A percentile compares a stretch with the other conserved stretches of the same genome.
phyloP scores from a whole-genome alignment of 768 basidiomycete species.

The Termitomyces sp. region DNA sequence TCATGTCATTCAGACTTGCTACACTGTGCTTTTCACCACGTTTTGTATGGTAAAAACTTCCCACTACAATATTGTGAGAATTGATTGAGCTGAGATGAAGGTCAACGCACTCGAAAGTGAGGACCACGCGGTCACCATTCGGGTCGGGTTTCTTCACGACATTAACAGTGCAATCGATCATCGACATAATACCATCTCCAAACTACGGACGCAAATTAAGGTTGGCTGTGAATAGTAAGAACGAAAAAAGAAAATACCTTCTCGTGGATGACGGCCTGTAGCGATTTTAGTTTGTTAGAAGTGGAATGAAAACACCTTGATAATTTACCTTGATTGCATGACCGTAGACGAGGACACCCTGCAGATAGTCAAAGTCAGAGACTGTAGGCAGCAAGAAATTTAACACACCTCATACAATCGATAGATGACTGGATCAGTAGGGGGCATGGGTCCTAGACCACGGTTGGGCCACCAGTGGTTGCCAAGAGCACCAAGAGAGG shows the following conservation, averaged over 20 bases:
- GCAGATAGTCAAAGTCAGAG: not conserved
- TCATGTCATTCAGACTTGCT: not conserved
- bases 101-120: constrained; percentile 71
- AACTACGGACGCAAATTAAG: constrained; percentile 42
- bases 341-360: constrained; percentile 75
- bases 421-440: constrained; percentile 77
- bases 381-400: not conserved
- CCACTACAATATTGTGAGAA: constrained; percentile 39
- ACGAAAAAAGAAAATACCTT: constrained; percentile 36
- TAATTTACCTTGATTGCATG: constrained; percentile 66
- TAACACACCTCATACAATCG: constrained; percentile 69
- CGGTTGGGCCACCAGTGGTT: constrained; percentile 74
- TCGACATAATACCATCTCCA: constrained; percentile 85
- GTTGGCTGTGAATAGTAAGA: not conserved
- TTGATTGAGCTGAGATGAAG: not conserved
- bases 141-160: constrained; percentile 68
- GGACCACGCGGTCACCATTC: constrained; percentile 72
- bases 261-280: constrained; percentile 69
- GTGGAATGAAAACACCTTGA: not conserved
- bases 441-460: constrained; percentile 63
- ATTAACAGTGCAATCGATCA: constrained; percentile 77
- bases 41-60: constrained; percentile 72
- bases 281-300: not conserved
- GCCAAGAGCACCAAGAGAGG: constrained; percentile 44
- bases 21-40: constrained; percentile 42